A percentile compares a stretch with the other conserved stretches of the same genome.
These are phyloP conservation scores for Taiwanofungus camphoratus DNA, from an alignment of 1,284 basidiomycete species.

Conservation along the genomic window DNA sequence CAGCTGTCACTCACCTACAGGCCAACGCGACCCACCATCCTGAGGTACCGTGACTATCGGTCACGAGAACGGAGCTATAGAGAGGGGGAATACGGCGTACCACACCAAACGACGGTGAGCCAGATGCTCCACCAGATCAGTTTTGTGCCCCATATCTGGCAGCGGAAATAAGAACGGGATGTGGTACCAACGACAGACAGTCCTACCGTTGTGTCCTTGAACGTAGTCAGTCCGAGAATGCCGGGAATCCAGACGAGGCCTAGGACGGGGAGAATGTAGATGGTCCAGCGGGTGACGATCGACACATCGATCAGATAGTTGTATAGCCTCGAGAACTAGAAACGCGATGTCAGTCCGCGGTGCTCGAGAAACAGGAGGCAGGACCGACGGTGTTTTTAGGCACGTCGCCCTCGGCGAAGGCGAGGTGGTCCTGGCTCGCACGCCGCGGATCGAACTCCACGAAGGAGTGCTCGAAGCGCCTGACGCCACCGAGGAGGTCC, in stretches of 20 bases:
- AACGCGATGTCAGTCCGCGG: background rate
- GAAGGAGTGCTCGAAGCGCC: conserved; percentile 50
- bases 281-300: conserved; percentile 74
- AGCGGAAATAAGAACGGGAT: background rate
- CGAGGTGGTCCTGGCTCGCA: conserved; percentile 47
- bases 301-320: conserved; percentile 74
- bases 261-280: conserved; percentile 74
- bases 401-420: conserved; percentile 59
- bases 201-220: conserved; percentile 47
- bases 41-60: conserved; percentile 16
- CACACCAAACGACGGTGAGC: conserved; percentile 73
- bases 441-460: conserved; percentile 55
- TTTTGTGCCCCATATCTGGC: conserved; percentile 54
- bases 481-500: conserved; percentile 49
- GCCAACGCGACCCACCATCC: conserved; percentile 85
- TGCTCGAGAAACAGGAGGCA: background rate
- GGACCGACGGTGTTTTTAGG: conserved; percentile 46
- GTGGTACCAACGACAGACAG: conserved; percentile 33
- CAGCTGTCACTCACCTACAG: conserved; percentile 42
- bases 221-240: conserved; percentile 65
- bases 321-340: conserved; percentile 54
- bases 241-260: conserved; percentile 72
- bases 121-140: conserved; percentile 87
- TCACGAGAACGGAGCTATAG: conserved; percentile 1
- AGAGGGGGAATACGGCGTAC: conserved; percentile 35